Base-by-base conservation (phyloP, 768 basidiomycete species). In the Daedalea quercina region DNA sequence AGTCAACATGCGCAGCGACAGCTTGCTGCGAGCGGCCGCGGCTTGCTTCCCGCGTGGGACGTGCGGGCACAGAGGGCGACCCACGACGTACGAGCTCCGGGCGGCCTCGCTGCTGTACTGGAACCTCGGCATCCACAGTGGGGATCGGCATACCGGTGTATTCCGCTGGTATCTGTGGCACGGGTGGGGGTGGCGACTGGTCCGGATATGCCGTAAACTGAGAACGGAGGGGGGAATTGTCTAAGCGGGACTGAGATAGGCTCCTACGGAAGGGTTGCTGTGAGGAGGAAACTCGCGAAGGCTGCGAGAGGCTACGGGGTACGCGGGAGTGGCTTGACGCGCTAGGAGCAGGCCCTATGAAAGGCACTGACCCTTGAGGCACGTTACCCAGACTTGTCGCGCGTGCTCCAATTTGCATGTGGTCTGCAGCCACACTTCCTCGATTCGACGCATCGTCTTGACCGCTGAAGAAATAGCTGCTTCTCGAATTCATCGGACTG, bases 101-200 rank as follows among this genome's bases (percentile, higher is more conserved):
- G 28, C 28, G 28, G 28, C 28, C 28, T 11, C 11, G 28, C 11
- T 11, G 4, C 6, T 31, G 11, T 11, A 11, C 4, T 20, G 28
- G 46, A 6, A 31, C 46, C 17, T 47, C 46, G 3, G 15, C 28
- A 13, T 26, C 24, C 20, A 26, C 9, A 7, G 25, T n/a, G 9
- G 23, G 23, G 9, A 9, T n/a, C 9, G 49, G 23, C 37, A 34
- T 15, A 33, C 28, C 26, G 20, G 46, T 48, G 46, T 57, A 57
- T 50, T 44, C 53, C 1, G 53, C 37, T 12, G 64, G 64, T 19
- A 61, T 58, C 33, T 54, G 52, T 24, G 64, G 64, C 12, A 64
- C 58, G 13, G 63, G 61, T n/a, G 65, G 65, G 9, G 59, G 50
- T 22, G 46, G 47, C 13, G 28, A 33, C 3, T 23, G 24, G 2